Evolutionary conservation across 352 stramenopile genomes (phyloP).

Genomic region (Pythium sukuiense): DNA sequence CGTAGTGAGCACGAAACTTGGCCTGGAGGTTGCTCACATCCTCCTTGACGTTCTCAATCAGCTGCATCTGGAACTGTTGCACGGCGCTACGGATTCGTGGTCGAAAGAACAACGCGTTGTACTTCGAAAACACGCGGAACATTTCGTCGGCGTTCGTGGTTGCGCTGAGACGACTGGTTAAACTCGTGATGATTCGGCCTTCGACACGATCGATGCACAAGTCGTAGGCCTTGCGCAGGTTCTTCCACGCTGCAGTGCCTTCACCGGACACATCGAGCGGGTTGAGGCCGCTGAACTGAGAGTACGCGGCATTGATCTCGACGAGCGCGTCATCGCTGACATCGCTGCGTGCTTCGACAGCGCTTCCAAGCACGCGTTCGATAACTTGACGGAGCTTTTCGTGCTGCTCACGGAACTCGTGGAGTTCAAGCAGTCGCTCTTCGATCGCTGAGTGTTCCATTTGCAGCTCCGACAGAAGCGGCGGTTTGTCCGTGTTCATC

Average conservation of each 20-base stretch:
- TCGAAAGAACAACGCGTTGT: conserved; percentile 97
- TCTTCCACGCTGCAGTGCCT: conserved; percentile 82
- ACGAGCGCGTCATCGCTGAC: conserved; percentile 77
- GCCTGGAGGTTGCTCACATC: conserved; percentile 96
- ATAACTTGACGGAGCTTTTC: conserved; percentile 90
- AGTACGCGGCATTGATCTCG: conserved; percentile 90
- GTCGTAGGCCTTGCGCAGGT: conserved; percentile 89
- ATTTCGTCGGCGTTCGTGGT: conserved; percentile 95
- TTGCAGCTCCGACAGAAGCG: conserved; percentile 76
- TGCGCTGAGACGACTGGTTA: conserved; percentile 85
- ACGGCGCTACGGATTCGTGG: conserved; percentile 94
- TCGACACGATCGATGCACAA: conserved; percentile 92
- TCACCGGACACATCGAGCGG: conserved; percentile 86
- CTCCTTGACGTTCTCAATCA: conserved; percentile 98
- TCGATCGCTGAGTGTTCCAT: conserved; percentile 88
- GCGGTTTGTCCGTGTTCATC: conserved; percentile 80
- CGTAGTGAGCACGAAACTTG: conserved; percentile 95
- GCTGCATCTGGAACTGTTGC: conserved; percentile 98
- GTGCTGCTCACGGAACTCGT: conserved; percentile 91
- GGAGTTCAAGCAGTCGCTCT: conserved; percentile 84
- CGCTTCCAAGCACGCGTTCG: conserved; percentile 73
- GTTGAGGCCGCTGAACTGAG: conserved; percentile 74
- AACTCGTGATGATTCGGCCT: conserved; percentile 88
- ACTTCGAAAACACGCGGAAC: conserved; percentile 97
- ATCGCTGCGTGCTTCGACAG: conserved; percentile 50